These are phyloP conservation scores for Fusarium guadeloupense DNA, from an alignment of 2,329 filamentous ascomycete species.

Conservation along the genomic window DNA sequence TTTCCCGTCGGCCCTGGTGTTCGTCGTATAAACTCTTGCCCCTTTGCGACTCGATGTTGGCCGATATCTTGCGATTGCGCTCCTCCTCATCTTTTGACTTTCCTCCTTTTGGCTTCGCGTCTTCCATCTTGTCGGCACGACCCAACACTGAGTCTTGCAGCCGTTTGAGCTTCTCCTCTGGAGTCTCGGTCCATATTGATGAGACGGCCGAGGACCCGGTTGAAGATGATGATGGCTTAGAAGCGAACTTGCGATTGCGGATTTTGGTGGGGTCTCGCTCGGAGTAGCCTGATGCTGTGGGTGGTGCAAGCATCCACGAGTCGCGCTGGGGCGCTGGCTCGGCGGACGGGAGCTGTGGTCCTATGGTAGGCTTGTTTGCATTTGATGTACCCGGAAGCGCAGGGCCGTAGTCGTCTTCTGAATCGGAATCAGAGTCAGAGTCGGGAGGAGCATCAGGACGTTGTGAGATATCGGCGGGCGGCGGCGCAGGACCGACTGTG, in stretches of 20 bases:
- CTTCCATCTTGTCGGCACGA: slow-evolving; percentile 58
- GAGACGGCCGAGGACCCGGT: slow-evolving; percentile 56
- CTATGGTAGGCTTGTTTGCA: slow-evolving; percentile 58
- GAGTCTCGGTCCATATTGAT: slow-evolving; percentile 90
- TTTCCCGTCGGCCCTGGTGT: slow-evolving; percentile 52
- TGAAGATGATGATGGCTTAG: slow-evolving; percentile 57
- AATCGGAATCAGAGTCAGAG: slow-evolving; percentile 55
- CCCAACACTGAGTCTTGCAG: slow-evolving; percentile 86
- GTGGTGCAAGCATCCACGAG: slow-evolving; percentile 84
- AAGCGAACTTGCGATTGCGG: slow-evolving; percentile 83
- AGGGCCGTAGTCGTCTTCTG: slow-evolving; percentile 67
- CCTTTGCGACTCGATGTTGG: slow-evolving; percentile 63
- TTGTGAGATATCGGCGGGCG: slow-evolving; percentile 44
- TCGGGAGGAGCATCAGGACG: slow-evolving; percentile 46
- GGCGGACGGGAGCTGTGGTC: slow-evolving; percentile 48
- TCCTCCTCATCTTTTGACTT: slow-evolving; percentile 65
- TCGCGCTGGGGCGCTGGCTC: slow-evolving; percentile 72
- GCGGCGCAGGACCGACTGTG: slow-evolving; percentile 47
- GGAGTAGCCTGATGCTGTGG: slow-evolving; percentile 62
- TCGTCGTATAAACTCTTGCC: slow-evolving; percentile 69
- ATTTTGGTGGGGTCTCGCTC: slow-evolving; percentile 85
- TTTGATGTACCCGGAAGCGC: slow-evolving; percentile 61
- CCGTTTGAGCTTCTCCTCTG: slow-evolving; percentile 83
- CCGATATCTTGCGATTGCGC: slow-evolving; percentile 57
- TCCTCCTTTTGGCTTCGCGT: slow-evolving; percentile 52